Evolutionary conservation across 164 flowering plant species (phyloP).

Genomic region (Umbellularia californica): DNA sequence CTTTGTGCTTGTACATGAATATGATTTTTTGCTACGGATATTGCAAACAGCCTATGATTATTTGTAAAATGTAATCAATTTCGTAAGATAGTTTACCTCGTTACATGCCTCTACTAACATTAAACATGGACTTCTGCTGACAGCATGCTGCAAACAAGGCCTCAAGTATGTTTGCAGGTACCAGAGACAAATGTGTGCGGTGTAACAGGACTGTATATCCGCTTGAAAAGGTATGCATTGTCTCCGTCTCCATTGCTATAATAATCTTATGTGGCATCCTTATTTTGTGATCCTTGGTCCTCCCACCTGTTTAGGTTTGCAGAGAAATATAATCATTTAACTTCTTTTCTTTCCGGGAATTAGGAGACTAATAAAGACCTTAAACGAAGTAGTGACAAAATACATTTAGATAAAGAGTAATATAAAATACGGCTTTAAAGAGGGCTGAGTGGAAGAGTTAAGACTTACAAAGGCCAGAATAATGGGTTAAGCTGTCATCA

Average conservation of each 20-base stretch:
- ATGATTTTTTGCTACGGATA: neutral
- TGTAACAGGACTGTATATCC: constrained; percentile 79
- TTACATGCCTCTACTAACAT: neutral
- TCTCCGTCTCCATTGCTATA: neutral
- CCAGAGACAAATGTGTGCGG: constrained; percentile 66
- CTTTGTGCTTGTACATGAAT: neutral
- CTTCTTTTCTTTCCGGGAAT: neutral
- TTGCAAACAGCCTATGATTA: neutral
- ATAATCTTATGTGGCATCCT: neutral
- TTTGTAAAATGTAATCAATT: neutral
- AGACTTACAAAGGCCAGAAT: too few relatives aligned
- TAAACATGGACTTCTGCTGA: neutral
- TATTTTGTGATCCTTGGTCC: neutral
- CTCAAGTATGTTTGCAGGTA: constrained; percentile 57
- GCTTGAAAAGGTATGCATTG: constrained; percentile 49
- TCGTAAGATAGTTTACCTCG: neutral
- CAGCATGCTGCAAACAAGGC: constrained; percentile 23
- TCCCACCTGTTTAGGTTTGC: neutral
- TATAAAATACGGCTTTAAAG: too few relatives aligned
- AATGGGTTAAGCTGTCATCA: too few relatives aligned
- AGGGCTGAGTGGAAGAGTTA: too few relatives aligned
- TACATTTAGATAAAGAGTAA: too few relatives aligned
- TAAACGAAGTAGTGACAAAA: too few relatives aligned
- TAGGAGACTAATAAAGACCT: too few relatives aligned
- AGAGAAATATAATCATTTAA: neutral